Percentiles rank a stretch among this genome's conserved stretches.
These are phyloP conservation scores for Alternaria sp. DNA, from an alignment of 2,329 filamentous ascomycete genomes.

Conservation along the genomic window DNA sequence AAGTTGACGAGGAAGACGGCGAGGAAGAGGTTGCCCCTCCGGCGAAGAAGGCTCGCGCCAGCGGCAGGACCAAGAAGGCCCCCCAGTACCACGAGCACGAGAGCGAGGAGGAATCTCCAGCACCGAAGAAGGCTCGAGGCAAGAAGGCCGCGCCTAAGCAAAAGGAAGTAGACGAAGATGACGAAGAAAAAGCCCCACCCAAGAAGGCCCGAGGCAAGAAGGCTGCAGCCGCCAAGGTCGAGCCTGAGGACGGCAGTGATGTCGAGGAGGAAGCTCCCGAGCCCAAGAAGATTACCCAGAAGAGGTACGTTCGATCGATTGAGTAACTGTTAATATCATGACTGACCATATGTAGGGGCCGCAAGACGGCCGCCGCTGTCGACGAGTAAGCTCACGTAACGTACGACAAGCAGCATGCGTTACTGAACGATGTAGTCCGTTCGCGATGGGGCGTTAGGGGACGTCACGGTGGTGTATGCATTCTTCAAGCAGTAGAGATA, in stretches of 20 bases:
- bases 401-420: background rate
- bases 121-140: slow-evolving; percentile 41
- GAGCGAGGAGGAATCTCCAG: slow-evolving; percentile 27
- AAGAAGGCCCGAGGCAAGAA: slow-evolving; percentile 49
- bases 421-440: slow-evolving; percentile 1
- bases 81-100: slow-evolving; percentile 16
- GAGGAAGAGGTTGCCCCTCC: slow-evolving; percentile 36
- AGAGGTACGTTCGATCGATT: slow-evolving; percentile 33
- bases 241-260: slow-evolving; percentile 26
- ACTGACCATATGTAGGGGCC: slow-evolving; percentile 31
- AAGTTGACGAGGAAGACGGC: slow-evolving; percentile 33
- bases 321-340: too few relatives aligned
- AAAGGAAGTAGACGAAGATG: slow-evolving; percentile 26
- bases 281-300: slow-evolving; percentile 35
- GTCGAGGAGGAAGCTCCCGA: slow-evolving; percentile 11
- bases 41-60: slow-evolving; percentile 30
- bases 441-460: slow-evolving; percentile 14
- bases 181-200: slow-evolving; percentile 23
- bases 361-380: slow-evolving; percentile 33
- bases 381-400: slow-evolving; percentile 24
- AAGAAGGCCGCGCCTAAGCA: slow-evolving; percentile 20
- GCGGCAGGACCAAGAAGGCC: slow-evolving; percentile 21
- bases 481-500: slow-evolving; percentile 11
- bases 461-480: slow-evolving; percentile 1
- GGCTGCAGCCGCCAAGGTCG: slow-evolving; percentile 22